Conservation (phyloP, 129 eudicot species). For the Deinandra increscens region DNA sequence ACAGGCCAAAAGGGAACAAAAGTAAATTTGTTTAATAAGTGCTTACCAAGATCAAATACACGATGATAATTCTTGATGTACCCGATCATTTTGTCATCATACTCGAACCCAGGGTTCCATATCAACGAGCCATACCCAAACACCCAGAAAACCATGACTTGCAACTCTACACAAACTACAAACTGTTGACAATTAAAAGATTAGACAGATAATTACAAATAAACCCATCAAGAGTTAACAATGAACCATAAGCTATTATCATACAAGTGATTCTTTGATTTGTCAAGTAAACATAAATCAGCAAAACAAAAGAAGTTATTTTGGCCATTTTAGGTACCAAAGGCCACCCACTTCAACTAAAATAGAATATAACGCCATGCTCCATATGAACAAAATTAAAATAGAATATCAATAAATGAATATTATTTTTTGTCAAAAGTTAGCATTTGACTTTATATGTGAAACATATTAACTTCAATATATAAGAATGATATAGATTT, state of each 20-base stretch:
- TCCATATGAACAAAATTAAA: neutral
- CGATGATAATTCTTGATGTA: conserved; percentile 78
- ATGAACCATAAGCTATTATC: neutral
- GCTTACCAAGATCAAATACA: conserved; percentile 85
- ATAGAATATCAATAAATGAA: conserved; percentile 22
- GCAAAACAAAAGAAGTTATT: conserved; percentile 2
- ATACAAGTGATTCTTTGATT: neutral
- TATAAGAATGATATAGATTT: neutral
- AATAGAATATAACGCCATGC: neutral
- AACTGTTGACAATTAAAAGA: conserved; percentile 19
- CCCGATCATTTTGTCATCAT: conserved; percentile 84
- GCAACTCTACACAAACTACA: conserved; percentile 27
- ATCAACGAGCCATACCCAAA: conserved; percentile 97
- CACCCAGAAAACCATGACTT: conserved; percentile 92
- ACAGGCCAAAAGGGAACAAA: neutral
- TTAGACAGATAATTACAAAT: conserved; percentile 2
- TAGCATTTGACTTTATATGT: conserved; percentile 20
- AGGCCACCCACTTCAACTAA: conserved; percentile 8
- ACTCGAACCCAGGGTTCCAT: conserved; percentile 95
- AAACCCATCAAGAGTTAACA: neutral
- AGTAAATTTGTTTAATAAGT: neutral
- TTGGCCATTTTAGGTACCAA: conserved; percentile 1
- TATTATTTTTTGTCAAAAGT: conserved; percentile 18
- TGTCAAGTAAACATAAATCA: neutral
- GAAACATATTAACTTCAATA: conserved; percentile 11